These are phyloP conservation scores for Xylariaceae sp. DNA, from an alignment of 2,329 filamentous ascomycete genomes.

Conservation along the genomic window DNA sequence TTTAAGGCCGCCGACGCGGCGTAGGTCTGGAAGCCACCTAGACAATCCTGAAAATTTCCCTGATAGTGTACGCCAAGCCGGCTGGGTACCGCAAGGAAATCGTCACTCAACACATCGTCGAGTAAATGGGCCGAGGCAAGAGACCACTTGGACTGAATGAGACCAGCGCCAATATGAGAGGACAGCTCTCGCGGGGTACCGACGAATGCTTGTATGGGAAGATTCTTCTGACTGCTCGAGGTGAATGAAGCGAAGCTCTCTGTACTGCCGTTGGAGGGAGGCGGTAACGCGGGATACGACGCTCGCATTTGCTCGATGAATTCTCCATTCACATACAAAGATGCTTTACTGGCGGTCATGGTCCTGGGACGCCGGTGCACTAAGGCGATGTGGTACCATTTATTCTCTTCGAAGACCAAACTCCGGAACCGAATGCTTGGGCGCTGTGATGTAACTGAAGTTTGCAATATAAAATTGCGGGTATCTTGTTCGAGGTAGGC, in stretches of 20 bases:
- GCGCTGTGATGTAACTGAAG: slow-evolving; percentile 76
- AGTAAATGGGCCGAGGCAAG: slow-evolving; percentile 86
- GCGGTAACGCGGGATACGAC: slow-evolving; percentile 75
- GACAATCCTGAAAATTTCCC: slow-evolving; percentile 93
- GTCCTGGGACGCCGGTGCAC: slow-evolving; percentile 77
- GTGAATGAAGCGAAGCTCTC: slow-evolving; percentile 68
- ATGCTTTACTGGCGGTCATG: slow-evolving; percentile 71
- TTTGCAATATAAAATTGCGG: slow-evolving; percentile 90
- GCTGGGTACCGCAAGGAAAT: slow-evolving; percentile 84
- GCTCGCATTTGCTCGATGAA: slow-evolving; percentile 90
- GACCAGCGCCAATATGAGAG: slow-evolving; percentile 63
- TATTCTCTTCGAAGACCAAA: slow-evolving; percentile 64
- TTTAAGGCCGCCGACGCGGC: slow-evolving; percentile 86
- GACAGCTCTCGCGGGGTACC: slow-evolving; percentile 89
- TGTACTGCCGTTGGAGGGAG: slow-evolving; percentile 54
- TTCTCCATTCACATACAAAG: slow-evolving; percentile 86
- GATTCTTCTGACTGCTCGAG: slow-evolving; percentile 51
- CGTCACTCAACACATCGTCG: slow-evolving; percentile 81
- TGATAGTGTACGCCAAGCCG: slow-evolving; percentile 86
- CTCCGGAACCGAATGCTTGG: slow-evolving; percentile 94
- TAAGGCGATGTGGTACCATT: slow-evolving; percentile 91
- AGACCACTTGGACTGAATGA: slow-evolving; percentile 78
- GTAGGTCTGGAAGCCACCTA: slow-evolving; percentile 95
- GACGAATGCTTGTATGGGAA: slow-evolving; percentile 82
- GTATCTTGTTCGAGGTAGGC: slow-evolving; percentile 93